Conservation (phyloP, 208 protist species). For the Crithidia thermophila region DNA sequence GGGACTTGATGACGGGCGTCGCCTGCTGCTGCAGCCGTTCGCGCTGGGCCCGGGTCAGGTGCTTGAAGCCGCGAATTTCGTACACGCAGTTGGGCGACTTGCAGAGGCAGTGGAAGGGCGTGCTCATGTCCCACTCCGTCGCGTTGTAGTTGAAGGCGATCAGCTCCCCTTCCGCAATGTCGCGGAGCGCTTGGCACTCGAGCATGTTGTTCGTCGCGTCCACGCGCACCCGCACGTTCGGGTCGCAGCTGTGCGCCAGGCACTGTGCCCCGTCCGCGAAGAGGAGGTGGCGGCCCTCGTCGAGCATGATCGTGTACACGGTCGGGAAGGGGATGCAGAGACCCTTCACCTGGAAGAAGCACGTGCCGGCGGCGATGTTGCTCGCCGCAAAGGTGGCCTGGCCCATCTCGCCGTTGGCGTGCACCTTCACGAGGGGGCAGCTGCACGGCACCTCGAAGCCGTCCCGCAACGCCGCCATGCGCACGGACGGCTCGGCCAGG, state of each 20-base stretch:
- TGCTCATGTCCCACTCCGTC: conserved; percentile 83
- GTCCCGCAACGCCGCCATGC: conserved; percentile 46
- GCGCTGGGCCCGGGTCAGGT: conserved; percentile 62
- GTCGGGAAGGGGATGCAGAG: conserved; percentile 73
- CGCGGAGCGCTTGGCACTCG: conserved; percentile 73
- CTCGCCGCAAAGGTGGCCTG: conserved; percentile 58
- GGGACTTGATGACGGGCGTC: conserved; percentile 61
- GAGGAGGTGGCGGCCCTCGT: conserved; percentile 67
- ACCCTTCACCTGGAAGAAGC: conserved; percentile 65
- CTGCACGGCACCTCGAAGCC: conserved; percentile 50
- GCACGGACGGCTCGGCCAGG: conserved; percentile 49
- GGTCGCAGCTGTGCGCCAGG: conserved; percentile 84
- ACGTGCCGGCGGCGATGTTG: conserved; percentile 50
- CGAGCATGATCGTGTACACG: conserved; percentile 71
- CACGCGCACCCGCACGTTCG: conserved; percentile 71
- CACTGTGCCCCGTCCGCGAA: conserved; percentile 75
- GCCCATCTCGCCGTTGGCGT: conserved; percentile 58
- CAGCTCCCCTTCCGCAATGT: conserved; percentile 64
- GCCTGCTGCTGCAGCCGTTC: conserved; percentile 39
- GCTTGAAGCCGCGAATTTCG: conserved; percentile 80
- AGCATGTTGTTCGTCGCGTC: conserved; percentile 68
- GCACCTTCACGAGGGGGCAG: conserved; percentile 54
- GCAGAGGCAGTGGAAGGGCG: conserved; percentile 78
- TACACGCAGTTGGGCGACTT: conserved; percentile 54
- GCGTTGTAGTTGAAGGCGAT: conserved; percentile 86